phyloP scores from a whole-genome alignment of 345 rosid species.

The Citrus sp. region DNA sequence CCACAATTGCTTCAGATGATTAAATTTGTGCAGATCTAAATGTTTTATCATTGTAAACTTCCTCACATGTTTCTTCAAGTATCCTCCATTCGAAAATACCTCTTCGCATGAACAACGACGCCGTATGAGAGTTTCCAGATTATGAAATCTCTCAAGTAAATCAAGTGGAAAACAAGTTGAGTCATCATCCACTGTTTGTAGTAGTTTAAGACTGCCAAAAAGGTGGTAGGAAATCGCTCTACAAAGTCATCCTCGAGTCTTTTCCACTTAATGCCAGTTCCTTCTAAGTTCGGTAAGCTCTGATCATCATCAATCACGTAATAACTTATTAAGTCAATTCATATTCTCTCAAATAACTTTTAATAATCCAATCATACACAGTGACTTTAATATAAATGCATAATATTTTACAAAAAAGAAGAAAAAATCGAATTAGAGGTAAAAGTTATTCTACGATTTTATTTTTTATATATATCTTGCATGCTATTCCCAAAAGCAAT shows the following conservation, averaged over 20 bases:
- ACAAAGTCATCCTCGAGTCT: not conserved
- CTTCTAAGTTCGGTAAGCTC: not conserved
- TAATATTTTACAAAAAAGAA: too few species aligned
- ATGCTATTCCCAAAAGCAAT: too few species aligned
- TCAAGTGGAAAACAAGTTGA: not conserved
- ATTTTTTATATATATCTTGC: too few species aligned
- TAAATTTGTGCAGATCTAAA: not conserved
- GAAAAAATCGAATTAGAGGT: too few species aligned
- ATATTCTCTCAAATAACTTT: too few species aligned
- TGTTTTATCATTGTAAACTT: not conserved
- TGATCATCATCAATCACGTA: not conserved
- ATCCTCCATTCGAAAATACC: constrained; percentile 1
- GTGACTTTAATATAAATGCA: too few species aligned
- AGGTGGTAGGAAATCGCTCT: not conserved
- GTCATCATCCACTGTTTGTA: not conserved
- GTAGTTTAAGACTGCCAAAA: not conserved
- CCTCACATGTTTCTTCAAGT: not conserved
- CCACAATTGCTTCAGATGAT: not conserved
- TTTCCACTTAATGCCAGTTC: not conserved
- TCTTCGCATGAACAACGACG: not conserved
- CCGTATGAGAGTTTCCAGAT: constrained; percentile 2
- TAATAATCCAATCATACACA: too few species aligned
- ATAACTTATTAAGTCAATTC: too few species aligned
- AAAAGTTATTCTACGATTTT: too few species aligned
- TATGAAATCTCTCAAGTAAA: not conserved